A percentile compares a stretch with the other conserved stretches of the same genome.
Evolutionary conservation across 768 basidiomycete genomes (phyloP).

Genomic region (Leccinum olivaceopallidum): DNA sequence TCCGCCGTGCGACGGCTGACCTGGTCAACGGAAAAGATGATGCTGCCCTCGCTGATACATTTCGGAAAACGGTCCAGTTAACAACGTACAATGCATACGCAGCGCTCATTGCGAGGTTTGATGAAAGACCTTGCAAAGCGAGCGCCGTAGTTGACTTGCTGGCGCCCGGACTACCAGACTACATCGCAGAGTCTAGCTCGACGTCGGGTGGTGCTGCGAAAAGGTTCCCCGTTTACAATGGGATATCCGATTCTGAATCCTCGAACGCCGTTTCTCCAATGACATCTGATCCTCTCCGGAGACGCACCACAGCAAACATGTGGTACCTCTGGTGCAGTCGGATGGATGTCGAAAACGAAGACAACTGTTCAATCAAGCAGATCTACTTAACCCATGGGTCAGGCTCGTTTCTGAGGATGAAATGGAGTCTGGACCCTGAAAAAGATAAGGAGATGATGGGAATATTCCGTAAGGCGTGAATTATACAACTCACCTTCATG

Average conservation of each 20-base stretch:
- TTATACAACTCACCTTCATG: background rate
- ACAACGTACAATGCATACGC: background rate
- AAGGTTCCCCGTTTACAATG: background rate
- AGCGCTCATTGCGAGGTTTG: background rate
- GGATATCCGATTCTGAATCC: background rate
- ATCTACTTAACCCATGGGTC: background rate
- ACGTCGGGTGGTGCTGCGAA: background rate
- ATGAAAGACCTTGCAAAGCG: background rate
- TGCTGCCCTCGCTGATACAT: background rate
- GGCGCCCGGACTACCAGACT: background rate
- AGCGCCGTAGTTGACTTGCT: background rate
- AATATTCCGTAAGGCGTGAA: background rate
- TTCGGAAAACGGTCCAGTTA: background rate
- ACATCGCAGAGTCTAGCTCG: background rate
- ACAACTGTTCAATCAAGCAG: background rate
- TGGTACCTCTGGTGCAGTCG: background rate
- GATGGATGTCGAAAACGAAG: background rate
- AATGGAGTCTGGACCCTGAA: background rate
- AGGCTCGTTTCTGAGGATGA: background rate
- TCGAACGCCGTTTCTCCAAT: background rate
- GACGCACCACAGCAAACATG: background rate
- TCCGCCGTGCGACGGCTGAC: background rate
- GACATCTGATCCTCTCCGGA: background rate
- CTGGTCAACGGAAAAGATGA: background rate
- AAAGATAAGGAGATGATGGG: background rate